Base-by-base conservation (phyloP, 2,329 filamentous ascomycete species). In the Fusarium transvaalense region DNA sequence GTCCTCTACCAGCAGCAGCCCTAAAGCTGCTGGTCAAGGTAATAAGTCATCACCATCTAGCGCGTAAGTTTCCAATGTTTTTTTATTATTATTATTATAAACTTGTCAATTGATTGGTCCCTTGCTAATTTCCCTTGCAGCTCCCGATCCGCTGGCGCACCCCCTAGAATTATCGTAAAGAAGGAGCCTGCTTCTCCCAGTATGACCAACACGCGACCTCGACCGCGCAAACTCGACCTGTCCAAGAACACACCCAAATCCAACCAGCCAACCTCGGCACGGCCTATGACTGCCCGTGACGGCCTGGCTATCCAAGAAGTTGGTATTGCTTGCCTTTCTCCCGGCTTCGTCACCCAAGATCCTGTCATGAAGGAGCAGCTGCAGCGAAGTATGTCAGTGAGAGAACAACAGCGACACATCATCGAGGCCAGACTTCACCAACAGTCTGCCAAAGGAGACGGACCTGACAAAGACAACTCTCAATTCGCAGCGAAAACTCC, bases 321-420 rank as follows among this genome's bases (percentile, higher is more conserved):
- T 27, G 96, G 96, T 60, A 86, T 98, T 58, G 95, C 95, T 41
- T 99, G 96, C 76, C 84, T 99, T 56, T 98, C 96, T 3, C 96
- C 96, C 0, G 96, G 96, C 55, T 98, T 99, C 76, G 90, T 97
- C 71, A 98, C 96, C 17, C 92, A 98, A 74, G 94, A 99, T 79
- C 95, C 96, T n/a, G 88, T 92, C 21, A 97, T 97, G 93, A 91
- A 96, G 76, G 93, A 97, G 80, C 94, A 98, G 79, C 83, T 99
- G 54, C 94, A 98, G 80, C 89, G 95, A 72, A 98, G 96, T 80
- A 89, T 97, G 80, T 94, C 92, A 45, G 94, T 99, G 31, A 87
- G 94, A 68, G 95, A 99, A 72, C 93, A 97, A 78, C 96, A 99
- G 80, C 88, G 95, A 71, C 92, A 93, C 70, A 95, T 99, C 71